Evolutionary conservation across 441 rosid species (phyloP).

Genomic region (Viola pubescens): DNA sequence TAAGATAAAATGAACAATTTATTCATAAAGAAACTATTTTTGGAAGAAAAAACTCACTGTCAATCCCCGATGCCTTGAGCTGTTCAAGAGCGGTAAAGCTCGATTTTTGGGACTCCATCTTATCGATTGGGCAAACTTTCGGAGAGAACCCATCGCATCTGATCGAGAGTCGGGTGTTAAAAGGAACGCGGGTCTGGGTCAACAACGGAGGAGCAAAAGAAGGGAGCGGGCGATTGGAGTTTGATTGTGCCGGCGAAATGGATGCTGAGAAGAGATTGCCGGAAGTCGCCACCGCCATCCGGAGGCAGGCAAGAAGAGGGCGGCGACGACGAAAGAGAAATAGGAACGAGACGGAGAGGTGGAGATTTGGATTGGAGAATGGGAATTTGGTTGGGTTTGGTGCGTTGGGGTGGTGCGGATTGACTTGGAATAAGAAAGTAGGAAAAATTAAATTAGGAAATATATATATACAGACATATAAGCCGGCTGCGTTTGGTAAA

Average conservation of each 20-base stretch:
- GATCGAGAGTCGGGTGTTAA: not conserved
- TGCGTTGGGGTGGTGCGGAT: not conserved
- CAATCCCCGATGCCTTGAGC: constrained; percentile 13
- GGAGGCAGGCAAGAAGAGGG: not conserved
- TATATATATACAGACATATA: too few species aligned
- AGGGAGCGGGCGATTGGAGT: not conserved
- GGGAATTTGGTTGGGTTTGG: not conserved
- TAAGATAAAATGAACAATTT: not conserved
- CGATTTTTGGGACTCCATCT: not conserved
- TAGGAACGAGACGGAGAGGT: not conserved
- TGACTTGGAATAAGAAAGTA: not conserved
- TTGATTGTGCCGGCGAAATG: not conserved
- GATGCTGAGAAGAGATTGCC: not conserved
- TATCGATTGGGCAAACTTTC: constrained; percentile 7
- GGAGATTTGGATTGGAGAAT: not conserved
- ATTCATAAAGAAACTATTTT: not conserved
- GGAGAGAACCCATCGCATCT: constrained; percentile 11
- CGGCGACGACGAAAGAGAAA: not conserved
- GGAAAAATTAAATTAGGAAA: too few species aligned
- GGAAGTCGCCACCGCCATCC: constrained; percentile 10
- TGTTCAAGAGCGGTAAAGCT: constrained; percentile 13
- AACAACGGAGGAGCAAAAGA: not conserved
- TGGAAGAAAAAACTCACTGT: constrained; percentile 9
- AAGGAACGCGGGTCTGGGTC: not conserved
- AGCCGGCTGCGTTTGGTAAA: not conserved